A percentile compares a stretch with the other conserved stretches of the same genome.
These are phyloP conservation scores for Thraustotheca clavata DNA, from an alignment of 352 stramenopile genomes.

Conservation along the genomic window DNA sequence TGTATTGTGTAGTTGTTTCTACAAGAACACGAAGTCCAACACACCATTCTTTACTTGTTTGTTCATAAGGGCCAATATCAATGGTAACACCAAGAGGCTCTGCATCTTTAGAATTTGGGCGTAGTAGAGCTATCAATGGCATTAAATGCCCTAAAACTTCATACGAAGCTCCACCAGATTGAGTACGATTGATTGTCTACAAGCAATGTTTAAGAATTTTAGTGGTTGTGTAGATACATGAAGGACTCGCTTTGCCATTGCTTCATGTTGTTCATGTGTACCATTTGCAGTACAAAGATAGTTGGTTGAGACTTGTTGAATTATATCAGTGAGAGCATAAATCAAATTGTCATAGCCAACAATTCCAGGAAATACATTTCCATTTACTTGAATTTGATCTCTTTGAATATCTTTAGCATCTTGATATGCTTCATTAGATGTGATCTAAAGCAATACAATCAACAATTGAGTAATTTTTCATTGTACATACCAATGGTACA, in stretches of 20 bases:
- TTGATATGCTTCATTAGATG: conserved; percentile 54
- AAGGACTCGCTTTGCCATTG: conserved; percentile 34
- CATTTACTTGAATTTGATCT: conserved; percentile 68
- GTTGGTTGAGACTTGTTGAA: conserved; percentile 28
- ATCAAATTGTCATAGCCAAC: conserved; percentile 56
- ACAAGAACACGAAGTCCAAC: conserved; percentile 53
- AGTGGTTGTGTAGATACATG: conserved; percentile 19
- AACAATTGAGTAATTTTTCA: not conserved
- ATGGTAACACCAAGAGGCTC: conserved; percentile 43
- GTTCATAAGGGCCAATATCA: conserved; percentile 42
- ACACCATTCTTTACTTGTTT: conserved; percentile 28
- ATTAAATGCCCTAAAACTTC: conserved; percentile 57
- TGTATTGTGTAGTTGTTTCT: conserved; percentile 51
- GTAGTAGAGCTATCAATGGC: conserved; percentile 46
- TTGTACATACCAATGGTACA: not conserved
- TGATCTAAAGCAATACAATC: conserved; percentile 20
- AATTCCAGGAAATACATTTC: conserved; percentile 32
- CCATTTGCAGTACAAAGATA: conserved; percentile 23
- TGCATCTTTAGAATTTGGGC: conserved; percentile 50
- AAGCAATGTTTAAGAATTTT: not conserved
- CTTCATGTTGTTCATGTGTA: conserved; percentile 9
- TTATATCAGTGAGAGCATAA: conserved; percentile 33
- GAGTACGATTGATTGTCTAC: conserved; percentile 67
- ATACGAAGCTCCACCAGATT: conserved; percentile 62
- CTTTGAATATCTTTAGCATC: conserved; percentile 73